phyloP scores from a whole-genome alignment of 148 eudicot species.

The Vaccinium macrocarpon region DNA sequence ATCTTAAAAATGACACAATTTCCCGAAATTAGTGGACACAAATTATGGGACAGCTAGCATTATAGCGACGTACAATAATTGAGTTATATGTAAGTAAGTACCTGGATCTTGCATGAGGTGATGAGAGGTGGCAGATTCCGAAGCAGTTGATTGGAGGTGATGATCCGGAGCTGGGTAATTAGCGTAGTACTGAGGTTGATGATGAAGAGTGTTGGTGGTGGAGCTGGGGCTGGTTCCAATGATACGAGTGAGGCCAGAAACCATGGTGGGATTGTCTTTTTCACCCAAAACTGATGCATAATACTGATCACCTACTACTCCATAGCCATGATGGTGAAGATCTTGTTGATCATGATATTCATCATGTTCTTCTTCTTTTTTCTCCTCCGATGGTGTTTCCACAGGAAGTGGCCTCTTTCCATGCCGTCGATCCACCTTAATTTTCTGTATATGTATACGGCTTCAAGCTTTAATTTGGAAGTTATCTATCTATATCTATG shows the following conservation, averaged over 20 bases:
- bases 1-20: too few relatives aligned
- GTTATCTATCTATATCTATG: not conserved
- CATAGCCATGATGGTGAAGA: not conserved
- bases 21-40: not conserved
- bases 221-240: conserved; percentile 23
- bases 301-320: conserved; percentile 16
- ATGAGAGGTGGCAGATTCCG: not conserved
- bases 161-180: not conserved
- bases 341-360: not conserved
- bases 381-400: conserved; percentile 10
- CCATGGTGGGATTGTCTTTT: conserved; percentile 51
- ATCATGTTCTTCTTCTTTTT: conserved; percentile 17
- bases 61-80: not conserved
- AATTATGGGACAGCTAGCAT: not conserved
- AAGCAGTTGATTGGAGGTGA: not conserved
- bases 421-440: conserved; percentile 33
- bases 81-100: not conserved
- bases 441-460: not conserved
- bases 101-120: conserved; percentile 18
- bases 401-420: conserved; percentile 49
- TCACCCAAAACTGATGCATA: conserved; percentile 30
- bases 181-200: not conserved
- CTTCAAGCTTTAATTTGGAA: not conserved
- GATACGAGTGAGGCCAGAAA: conserved; percentile 50
- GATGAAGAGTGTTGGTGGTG: not conserved